These are phyloP conservation scores for Candida nonsorbophila DNA, from an alignment of 805 yeast species.

Conservation along the genomic window DNA sequence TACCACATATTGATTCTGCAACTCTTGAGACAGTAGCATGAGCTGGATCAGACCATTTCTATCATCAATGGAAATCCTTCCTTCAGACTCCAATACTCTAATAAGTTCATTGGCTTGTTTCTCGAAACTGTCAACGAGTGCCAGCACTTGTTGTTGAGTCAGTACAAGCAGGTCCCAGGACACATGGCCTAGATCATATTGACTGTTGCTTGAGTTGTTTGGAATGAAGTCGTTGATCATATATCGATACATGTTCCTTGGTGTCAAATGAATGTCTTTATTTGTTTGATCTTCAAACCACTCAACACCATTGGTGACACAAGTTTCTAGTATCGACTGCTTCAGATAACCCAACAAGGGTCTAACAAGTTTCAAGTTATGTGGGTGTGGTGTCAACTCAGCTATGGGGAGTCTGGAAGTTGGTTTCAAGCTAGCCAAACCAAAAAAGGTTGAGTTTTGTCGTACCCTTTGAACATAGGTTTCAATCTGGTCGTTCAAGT, in stretches of 20 bases:
- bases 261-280: constrained; percentile 45
- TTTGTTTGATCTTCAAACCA: constrained; percentile 79
- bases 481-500: constrained; percentile 67
- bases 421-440: constrained; percentile 51
- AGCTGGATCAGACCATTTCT: constrained; percentile 2
- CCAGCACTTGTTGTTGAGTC: constrained; percentile 7
- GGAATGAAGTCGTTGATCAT: constrained; percentile 21
- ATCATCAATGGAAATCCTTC: constrained; percentile 1
- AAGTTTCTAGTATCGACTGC: constrained; percentile 39
- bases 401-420: constrained; percentile 21
- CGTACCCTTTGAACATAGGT: constrained; percentile 55
- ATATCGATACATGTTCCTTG: constrained; percentile 52
- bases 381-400: constrained; percentile 10
- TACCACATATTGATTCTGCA: constrained; percentile 9
- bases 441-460: constrained; percentile 39
- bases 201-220: no score
- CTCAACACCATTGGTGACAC: constrained; percentile 28
- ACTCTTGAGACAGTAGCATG: background rate
- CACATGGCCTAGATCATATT: constrained; percentile 2
- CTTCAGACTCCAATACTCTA: constrained; percentile 1
- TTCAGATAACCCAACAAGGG: constrained; percentile 53
- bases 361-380: constrained; percentile 26
- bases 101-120: constrained; percentile 5
- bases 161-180: no score
- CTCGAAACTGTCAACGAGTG: constrained; percentile 5